phyloP scores from a whole-genome alignment of 179 eudicot genomes.

The Heliamphora pulchella region DNA sequence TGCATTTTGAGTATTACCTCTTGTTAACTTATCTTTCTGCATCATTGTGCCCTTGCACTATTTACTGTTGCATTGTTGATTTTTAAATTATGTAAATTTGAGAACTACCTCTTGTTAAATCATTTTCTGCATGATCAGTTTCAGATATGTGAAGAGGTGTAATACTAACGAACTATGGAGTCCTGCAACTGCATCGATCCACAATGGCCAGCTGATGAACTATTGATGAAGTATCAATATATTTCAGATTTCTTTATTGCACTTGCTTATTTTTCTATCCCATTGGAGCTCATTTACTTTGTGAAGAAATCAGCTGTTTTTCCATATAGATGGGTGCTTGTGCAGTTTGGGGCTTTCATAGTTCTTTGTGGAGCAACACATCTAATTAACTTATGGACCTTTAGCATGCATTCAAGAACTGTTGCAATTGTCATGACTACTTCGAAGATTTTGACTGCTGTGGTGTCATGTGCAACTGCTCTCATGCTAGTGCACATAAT shows the following conservation, averaged over 20 bases:
- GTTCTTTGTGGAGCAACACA: conserved; percentile 97
- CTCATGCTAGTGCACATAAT: conserved; percentile 96
- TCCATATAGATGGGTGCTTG: conserved; percentile 95
- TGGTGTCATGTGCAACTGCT: conserved; percentile 86
- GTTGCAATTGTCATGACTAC: conserved; percentile 81
- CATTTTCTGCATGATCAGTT: conserved; percentile 2
- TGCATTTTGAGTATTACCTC: background rate
- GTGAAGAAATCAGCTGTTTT: conserved; percentile 92
- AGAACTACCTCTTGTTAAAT: background rate
- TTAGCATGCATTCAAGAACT: conserved; percentile 56
- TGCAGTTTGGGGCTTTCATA: conserved; percentile 96
- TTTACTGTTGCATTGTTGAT: background rate
- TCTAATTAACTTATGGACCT: conserved; percentile 84
- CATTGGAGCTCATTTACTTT: conserved; percentile 86
- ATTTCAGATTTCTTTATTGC: conserved; percentile 97
- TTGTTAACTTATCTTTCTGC: no score
- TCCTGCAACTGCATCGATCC: conserved; percentile 86
- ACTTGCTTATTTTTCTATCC: conserved; percentile 91
- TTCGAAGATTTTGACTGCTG: conserved; percentile 71
- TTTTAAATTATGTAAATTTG: background rate
- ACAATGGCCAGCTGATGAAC: conserved; percentile 80
- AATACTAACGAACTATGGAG: conserved; percentile 42
- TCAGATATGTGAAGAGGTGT: conserved; percentile 33
- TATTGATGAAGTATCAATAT: conserved; percentile 83
- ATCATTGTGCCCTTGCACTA: background rate